Conservation (phyloP, 257 asterid genomes). For the Thymus mandschuricus region DNA sequence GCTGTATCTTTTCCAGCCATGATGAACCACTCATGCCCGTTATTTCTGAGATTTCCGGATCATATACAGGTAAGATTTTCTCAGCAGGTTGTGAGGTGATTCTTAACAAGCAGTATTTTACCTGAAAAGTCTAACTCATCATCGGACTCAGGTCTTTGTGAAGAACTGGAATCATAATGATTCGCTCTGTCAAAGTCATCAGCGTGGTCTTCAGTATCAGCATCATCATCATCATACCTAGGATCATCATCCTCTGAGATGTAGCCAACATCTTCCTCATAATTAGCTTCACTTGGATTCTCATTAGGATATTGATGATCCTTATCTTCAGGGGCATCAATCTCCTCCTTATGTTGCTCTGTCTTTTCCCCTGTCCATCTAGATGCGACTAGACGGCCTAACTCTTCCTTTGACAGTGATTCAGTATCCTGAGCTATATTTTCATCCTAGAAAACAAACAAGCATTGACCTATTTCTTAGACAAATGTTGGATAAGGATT, state of each 20-base stretch:
- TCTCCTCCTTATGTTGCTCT: slow-evolving; percentile 53
- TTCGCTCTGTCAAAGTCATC: slow-evolving; percentile 64
- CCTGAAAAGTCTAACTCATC: slow-evolving; percentile 82
- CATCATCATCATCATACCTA: slow-evolving; percentile 60
- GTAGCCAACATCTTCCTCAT: slow-evolving; percentile 67
- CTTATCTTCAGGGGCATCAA: slow-evolving; percentile 43
- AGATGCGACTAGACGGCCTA: slow-evolving; percentile 91
- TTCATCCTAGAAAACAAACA: slow-evolving; percentile 55
- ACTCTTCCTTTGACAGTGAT: slow-evolving; percentile 87
- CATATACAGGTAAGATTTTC: slow-evolving; percentile 31
- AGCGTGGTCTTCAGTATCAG: slow-evolving; percentile 49
- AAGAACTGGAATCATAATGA: slow-evolving; percentile 69
- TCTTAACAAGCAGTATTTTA: slow-evolving; percentile 32
- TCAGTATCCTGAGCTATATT: slow-evolving; percentile 50
- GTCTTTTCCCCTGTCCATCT: slow-evolving; percentile 90
- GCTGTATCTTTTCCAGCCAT: slow-evolving; percentile 91
- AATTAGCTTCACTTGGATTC: slow-evolving; percentile 42
- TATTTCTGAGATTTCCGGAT: slow-evolving; percentile 53
- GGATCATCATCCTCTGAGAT: slow-evolving; percentile 73
- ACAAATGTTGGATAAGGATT: slow-evolving; percentile 23
- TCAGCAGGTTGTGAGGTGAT: slow-evolving; percentile 26
- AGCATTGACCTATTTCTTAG: slow-evolving; percentile 17
- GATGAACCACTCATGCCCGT: slow-evolving; percentile 60
- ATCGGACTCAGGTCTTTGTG: slow-evolving; percentile 63
- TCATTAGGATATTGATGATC: slow-evolving; percentile 57